These are phyloP conservation scores for Clonostachys chloroleuca DNA, from an alignment of 2,329 filamentous ascomycete species.

Conservation along the genomic window DNA sequence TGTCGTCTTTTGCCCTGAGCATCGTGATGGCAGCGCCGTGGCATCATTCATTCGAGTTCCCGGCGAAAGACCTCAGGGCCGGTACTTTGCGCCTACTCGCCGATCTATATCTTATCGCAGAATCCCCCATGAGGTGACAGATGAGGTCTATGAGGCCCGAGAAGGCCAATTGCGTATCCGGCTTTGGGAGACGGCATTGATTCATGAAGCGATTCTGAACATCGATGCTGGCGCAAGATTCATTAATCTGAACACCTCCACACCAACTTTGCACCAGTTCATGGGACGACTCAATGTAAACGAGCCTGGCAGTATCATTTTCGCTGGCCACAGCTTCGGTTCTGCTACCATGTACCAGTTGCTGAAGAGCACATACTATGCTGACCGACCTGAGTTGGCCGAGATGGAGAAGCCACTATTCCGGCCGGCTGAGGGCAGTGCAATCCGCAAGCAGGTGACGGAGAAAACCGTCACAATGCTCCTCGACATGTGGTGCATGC, in stretches of 20 bases:
- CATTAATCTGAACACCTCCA: constrained; percentile 49
- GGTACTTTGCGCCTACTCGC: constrained; percentile 14
- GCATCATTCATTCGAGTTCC: constrained; percentile 67
- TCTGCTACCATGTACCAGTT: constrained; percentile 71
- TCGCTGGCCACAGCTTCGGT: constrained; percentile 79
- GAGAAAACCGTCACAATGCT: constrained; percentile 61
- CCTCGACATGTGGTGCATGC: constrained; percentile 79
- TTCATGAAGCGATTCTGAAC: constrained; percentile 63
- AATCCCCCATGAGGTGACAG: constrained; percentile 58
- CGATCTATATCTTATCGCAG: constrained; percentile 40
- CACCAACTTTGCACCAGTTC: constrained; percentile 52
- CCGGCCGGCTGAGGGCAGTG: constrained; percentile 46
- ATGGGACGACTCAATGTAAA: constrained; percentile 60
- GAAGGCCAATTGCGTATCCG: constrained; percentile 71
- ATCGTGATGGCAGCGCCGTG: constrained; percentile 76
- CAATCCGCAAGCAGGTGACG: constrained; percentile 63
- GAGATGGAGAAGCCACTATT: constrained; percentile 56
- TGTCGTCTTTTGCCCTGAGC: constrained; percentile 77
- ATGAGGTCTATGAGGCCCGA: constrained; percentile 62
- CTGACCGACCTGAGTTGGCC: constrained; percentile 36
- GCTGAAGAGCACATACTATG: constrained; percentile 74
- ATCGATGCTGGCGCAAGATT: constrained; percentile 53
- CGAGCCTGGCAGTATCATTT: constrained; percentile 67
- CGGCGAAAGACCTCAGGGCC: constrained; percentile 27
- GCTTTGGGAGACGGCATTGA: constrained; percentile 71